phyloP scores from a whole-genome alignment of 2,329 filamentous ascomycete genomes.

The Fusarium dimerum region DNA sequence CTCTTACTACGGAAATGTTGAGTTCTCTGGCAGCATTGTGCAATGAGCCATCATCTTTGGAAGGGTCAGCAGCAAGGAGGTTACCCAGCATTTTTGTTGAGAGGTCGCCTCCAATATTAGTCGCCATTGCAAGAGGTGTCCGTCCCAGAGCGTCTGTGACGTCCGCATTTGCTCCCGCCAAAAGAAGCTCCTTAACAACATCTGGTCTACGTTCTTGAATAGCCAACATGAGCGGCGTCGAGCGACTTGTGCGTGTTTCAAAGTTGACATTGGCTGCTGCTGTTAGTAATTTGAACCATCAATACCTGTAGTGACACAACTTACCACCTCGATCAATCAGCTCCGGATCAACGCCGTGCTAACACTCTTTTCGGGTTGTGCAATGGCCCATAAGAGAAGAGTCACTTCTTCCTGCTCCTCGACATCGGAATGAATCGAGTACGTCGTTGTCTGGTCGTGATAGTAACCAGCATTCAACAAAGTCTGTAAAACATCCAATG shows the following conservation, averaged over 20 bases:
- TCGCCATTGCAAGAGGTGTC: constrained; percentile 62
- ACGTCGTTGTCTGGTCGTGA: constrained; percentile 53
- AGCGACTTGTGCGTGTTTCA: constrained; percentile 51
- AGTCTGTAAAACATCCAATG: constrained; percentile 50
- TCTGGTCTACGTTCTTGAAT: constrained; percentile 58
- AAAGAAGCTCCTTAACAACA: constrained; percentile 56
- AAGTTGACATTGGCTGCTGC: constrained; percentile 57
- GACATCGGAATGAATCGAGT: constrained; percentile 45
- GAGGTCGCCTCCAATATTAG: constrained; percentile 53
- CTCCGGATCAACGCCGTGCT: constrained; percentile 59
- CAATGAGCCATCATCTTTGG: constrained; percentile 64
- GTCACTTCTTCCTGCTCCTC: constrained; percentile 57
- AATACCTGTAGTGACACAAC: constrained; percentile 14
- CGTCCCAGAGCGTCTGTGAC: constrained; percentile 56
- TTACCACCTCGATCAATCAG: constrained; percentile 50
- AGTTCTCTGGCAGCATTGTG: constrained; percentile 65
- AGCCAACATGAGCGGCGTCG: constrained; percentile 61
- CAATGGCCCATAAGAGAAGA: constrained; percentile 61
- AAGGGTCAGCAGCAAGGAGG: constrained; percentile 56
- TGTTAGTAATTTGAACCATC: constrained; percentile 12
- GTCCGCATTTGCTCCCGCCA: constrained; percentile 61
- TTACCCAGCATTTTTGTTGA: constrained; percentile 55
- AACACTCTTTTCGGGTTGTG: constrained; percentile 63
- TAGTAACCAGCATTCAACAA: constrained; percentile 61
- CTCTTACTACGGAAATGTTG: constrained; percentile 55